Evolutionary conservation across 352 stramenopile species (phyloP).

Genomic region (Phytopythium cucurbitacearum): DNA sequence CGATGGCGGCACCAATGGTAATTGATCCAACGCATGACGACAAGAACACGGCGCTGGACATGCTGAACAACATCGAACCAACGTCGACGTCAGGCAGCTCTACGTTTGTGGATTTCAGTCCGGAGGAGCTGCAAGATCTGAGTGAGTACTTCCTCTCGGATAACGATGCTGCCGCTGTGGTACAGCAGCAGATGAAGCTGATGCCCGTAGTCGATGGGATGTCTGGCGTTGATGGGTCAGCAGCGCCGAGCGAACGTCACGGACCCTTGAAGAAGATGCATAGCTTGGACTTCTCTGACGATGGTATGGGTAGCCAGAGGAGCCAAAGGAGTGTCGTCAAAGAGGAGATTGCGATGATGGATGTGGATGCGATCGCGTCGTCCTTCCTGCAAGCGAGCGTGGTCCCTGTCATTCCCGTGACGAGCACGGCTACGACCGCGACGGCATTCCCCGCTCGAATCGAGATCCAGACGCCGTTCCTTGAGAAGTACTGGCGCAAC

Average conservation of each 20-base stretch:
- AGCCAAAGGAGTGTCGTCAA: constrained; percentile 17
- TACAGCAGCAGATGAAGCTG: constrained; percentile 25
- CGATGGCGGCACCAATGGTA: not conserved
- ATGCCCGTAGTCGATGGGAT: constrained; percentile 8
- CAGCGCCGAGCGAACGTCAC: constrained; percentile 3
- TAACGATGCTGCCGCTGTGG: constrained; percentile 27
- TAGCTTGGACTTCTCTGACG: constrained; percentile 65
- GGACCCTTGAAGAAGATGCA: constrained; percentile 62
- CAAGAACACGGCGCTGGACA: constrained; percentile 1
- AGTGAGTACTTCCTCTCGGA: constrained; percentile 71
- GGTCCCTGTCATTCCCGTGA: constrained; percentile 11
- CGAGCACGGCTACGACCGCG: constrained; percentile 8
- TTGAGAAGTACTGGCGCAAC: constrained; percentile 91
- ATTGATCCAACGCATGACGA: not conserved
- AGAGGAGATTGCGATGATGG: constrained; percentile 32
- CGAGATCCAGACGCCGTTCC: constrained; percentile 76
- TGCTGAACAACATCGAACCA: constrained; percentile 15
- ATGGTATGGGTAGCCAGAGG: constrained; percentile 16
- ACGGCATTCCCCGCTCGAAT: constrained; percentile 47
- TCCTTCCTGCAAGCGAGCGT: constrained; percentile 35
- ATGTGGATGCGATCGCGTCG: constrained; percentile 48
- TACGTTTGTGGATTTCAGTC: constrained; percentile 51
- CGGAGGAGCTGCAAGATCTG: constrained; percentile 70
- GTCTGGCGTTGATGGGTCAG: constrained; percentile 7
- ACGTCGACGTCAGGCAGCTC: constrained; percentile 26